These are phyloP conservation scores for Plasmodium billcollinsi DNA, from an alignment of 169 alveolate species.

Conservation along the genomic window DNA sequence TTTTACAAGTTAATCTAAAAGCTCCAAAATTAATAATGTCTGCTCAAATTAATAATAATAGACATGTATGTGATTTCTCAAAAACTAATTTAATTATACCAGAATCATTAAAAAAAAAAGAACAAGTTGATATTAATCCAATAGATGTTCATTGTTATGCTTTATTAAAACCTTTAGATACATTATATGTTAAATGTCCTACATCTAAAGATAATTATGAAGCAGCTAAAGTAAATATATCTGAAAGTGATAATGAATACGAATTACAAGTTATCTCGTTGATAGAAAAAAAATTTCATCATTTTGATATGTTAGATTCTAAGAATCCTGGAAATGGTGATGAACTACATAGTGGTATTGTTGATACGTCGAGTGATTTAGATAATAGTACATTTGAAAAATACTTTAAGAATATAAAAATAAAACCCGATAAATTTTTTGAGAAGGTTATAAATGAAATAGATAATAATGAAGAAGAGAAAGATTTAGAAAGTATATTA, in stretches of 20 bases:
- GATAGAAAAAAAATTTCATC: not conserved
- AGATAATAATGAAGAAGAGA: not conserved
- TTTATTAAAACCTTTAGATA: conserved; percentile 41
- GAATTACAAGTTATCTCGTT: conserved; percentile 4
- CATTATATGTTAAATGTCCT: conserved; percentile 63
- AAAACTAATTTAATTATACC: conserved; percentile 19
- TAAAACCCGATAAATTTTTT: conserved; percentile 35
- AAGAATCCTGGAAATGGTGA: not conserved
- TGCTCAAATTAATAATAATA: not conserved
- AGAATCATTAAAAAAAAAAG: conserved; percentile 5
- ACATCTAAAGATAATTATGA: conserved; percentile 23
- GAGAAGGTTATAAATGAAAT: not conserved
- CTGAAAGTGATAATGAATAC: conserved; percentile 29
- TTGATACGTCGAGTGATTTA: not conserved
- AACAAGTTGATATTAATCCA: not conserved
- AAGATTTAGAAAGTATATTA: conserved; percentile 1
- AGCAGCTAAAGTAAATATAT: conserved; percentile 1
- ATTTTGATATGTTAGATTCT: not conserved
- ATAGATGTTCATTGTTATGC: conserved; percentile 22
- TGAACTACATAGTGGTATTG: not conserved
- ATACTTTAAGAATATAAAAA: not conserved
- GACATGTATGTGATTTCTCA: conserved; percentile 45
- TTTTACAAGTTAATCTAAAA: conserved; percentile 27
- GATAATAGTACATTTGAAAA: conserved; percentile 20
- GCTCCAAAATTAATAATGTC: conserved; percentile 29